phyloP scores from a whole-genome alignment of 306 rosid species.

The Fragaria iinumae region DNA sequence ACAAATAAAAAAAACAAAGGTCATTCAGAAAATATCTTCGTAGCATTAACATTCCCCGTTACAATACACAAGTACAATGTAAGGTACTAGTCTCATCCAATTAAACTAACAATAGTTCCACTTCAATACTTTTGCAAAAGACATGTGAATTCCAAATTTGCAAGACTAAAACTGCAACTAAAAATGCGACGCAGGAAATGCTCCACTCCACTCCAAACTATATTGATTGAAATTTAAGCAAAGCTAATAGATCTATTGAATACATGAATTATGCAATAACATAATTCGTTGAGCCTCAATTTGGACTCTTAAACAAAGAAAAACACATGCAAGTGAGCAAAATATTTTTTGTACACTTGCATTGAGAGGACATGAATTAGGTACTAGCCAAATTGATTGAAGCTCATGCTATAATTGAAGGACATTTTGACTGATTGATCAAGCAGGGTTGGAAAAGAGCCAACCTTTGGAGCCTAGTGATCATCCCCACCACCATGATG shows the following conservation, averaged over 20 bases:
- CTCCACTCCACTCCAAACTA: background rate
- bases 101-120: background rate
- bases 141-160: background rate
- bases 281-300: background rate
- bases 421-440: slow-evolving; percentile 3
- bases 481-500: slow-evolving; percentile 1
- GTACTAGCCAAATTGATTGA: background rate
- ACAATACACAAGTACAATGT: background rate
- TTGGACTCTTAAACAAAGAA: background rate
- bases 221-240: background rate
- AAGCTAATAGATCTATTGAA: background rate
- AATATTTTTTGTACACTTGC: background rate
- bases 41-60: background rate
- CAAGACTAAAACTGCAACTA: background rate
- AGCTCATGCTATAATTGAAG: background rate
- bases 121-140: background rate
- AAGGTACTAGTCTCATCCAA: background rate
- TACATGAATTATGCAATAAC: background rate
- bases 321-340: background rate
- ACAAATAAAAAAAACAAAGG: background rate
- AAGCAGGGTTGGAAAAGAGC: background rate
- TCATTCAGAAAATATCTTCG: background rate
- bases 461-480: background rate
- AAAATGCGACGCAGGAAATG: background rate
- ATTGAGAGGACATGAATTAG: background rate